phyloP scores from a whole-genome alignment of 495 filamentous ascomycete genomes.

The Tricharina praecox region DNA sequence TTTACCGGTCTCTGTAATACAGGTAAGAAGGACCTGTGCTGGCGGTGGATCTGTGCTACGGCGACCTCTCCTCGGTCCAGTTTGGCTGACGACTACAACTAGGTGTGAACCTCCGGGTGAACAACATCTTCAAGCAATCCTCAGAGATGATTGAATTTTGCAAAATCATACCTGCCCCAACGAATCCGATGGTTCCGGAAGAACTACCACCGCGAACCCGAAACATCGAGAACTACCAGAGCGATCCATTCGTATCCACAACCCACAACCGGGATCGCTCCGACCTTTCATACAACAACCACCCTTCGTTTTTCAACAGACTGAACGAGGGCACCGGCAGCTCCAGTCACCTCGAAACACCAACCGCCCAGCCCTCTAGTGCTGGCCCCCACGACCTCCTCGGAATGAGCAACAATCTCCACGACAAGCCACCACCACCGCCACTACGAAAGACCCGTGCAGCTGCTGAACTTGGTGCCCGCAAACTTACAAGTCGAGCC shows the following conservation, averaged over 20 bases:
- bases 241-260: conserved; percentile 20
- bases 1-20: conserved; percentile 63
- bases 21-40: conserved; percentile 29
- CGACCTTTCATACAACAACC: conserved; percentile 28
- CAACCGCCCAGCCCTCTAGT: conserved; percentile 19
- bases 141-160: conserved; percentile 40
- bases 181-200: not conserved
- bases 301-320: conserved; percentile 27
- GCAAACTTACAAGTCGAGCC: conserved; percentile 23
- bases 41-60: no score
- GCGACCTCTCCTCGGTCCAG: no score
- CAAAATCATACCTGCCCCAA: conserved; percentile 7
- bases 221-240: conserved; percentile 28
- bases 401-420: conserved; percentile 16
- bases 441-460: conserved; percentile 25
- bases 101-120: conserved; percentile 58
- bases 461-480: conserved; percentile 19
- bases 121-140: conserved; percentile 71
- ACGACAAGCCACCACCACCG: conserved; percentile 23
- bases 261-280: conserved; percentile 15
- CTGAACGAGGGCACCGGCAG: conserved; percentile 24
- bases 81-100: no score
- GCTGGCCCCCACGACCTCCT: conserved; percentile 16
- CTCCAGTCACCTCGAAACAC: conserved; percentile 16
- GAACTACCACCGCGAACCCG: conserved; percentile 27